These are phyloP conservation scores for Wickerhamomyces strasburgensis DNA, from an alignment of 805 yeast species.

Conservation along the genomic window DNA sequence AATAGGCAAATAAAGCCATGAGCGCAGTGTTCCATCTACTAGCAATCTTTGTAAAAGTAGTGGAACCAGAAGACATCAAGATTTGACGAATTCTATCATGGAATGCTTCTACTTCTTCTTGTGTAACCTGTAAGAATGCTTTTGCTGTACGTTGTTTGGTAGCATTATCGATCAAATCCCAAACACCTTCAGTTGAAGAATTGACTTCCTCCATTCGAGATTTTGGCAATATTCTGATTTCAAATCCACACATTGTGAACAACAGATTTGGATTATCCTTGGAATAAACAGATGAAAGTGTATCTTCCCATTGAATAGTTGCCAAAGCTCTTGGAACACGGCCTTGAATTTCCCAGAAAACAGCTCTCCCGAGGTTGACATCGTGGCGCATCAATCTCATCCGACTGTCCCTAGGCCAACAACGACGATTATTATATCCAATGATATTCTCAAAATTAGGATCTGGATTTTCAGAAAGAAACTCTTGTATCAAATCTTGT, in stretches of 20 bases:
- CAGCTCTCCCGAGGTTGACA: conserved; percentile 88
- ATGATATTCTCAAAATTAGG: conserved; percentile 84
- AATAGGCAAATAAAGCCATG: conserved; percentile 80
- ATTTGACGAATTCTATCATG: conserved; percentile 82
- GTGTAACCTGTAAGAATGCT: conserved; percentile 80
- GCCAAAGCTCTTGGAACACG: conserved; percentile 76
- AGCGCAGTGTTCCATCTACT: conserved; percentile 95
- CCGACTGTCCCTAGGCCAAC: conserved; percentile 93
- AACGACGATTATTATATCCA: conserved; percentile 81
- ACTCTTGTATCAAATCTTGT: conserved; percentile 69
- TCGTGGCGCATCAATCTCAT: conserved; percentile 90
- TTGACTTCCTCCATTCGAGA: conserved; percentile 48
- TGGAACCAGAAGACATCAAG: conserved; percentile 91
- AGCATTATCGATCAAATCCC: conserved; percentile 68
- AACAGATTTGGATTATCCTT: conserved; percentile 83
- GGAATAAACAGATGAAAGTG: conserved; percentile 85
- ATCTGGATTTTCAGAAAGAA: conserved; percentile 80
- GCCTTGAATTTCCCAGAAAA: conserved; percentile 81
- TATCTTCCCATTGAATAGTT: conserved; percentile 69
- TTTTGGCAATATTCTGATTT: conserved; percentile 81
- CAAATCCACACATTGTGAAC: conserved; percentile 94
- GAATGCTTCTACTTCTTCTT: conserved; percentile 74
- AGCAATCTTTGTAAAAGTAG: conserved; percentile 91
- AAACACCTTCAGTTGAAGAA: conserved; percentile 74
- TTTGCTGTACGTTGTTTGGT: conserved; percentile 85